Conservation (phyloP, 345 rosid species). For the Moricandia arvensis region DNA sequence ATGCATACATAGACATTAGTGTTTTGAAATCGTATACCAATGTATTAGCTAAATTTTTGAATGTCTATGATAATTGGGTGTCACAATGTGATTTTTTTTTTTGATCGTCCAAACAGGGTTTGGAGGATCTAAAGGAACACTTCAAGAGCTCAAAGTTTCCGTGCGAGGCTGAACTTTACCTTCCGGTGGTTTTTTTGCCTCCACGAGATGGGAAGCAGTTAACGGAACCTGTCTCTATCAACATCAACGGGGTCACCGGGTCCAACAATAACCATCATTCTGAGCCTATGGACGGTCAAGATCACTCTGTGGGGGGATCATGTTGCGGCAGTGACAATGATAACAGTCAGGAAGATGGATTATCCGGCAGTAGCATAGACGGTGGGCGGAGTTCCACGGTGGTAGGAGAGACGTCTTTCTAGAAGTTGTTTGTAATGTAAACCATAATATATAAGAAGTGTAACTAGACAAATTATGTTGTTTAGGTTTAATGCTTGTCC, state of each 20-base stretch:
- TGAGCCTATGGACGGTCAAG: constrained; percentile 21
- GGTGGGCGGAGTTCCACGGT: not conserved
- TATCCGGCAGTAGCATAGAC: constrained; percentile 18
- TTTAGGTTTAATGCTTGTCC: not conserved
- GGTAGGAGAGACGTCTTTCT: constrained; percentile 21
- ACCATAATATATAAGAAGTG: constrained; percentile 10
- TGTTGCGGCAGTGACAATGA: constrained; percentile 28
- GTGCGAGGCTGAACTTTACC: constrained; percentile 72
- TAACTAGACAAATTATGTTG: constrained; percentile 15
- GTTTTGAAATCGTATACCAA: not conserved
- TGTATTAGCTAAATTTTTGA: not conserved
- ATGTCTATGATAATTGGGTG: not conserved
- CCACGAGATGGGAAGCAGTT: constrained; percentile 77
- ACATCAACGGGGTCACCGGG: constrained; percentile 13
- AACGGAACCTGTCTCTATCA: constrained; percentile 65
- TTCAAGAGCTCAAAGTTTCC: constrained; percentile 97
- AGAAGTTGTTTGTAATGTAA: constrained; percentile 18
- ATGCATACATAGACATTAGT: not conserved
- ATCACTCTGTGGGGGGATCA: constrained; percentile 21
- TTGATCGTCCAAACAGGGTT: constrained; percentile 49
- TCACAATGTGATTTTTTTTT: constrained; percentile 6
- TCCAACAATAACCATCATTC: not conserved
- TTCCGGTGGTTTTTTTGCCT: constrained; percentile 86
- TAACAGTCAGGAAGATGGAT: constrained; percentile 28
- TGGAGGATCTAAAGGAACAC: constrained; percentile 87